Evolutionary conservation across 345 rosid genomes (phyloP), one percentile per base, ranked within the genome.

Genomic region (Pistacia integerrima): DNA sequence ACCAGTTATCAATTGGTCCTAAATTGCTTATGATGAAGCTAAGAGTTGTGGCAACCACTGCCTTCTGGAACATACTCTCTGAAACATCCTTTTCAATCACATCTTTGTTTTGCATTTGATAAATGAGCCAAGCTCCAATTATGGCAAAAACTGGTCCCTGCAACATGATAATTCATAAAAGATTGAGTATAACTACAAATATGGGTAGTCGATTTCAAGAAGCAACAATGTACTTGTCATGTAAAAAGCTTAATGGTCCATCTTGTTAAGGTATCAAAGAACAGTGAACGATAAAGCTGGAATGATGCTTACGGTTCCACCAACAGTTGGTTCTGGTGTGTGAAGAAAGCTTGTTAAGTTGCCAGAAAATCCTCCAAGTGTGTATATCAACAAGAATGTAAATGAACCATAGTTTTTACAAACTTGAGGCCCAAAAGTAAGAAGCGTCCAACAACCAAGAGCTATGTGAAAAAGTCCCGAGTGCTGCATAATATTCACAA

Each of bases 101-200:
- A 72, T 78, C 92, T 75, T 85, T 91, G 87, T 88, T 89, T 75
- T 90, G 97, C 66, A 35, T 38, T 70, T 93, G 95, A 76, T 88
- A 89, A 1, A 89, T 85, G 4, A 93, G 91, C 97, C 98, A 93
- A 46, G 98, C 97, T 78, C 98, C 97, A 61, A 94, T 91, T 75
- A 94, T 67, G 5, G 92, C 90, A 79, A 92, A 94, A 66, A 88
- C 82, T 49, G 98, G 97, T 69, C 93, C 97, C 98, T 92, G 85
- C 70, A 85, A 69, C 17, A 41, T 41, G 46, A 41, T 5, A 41
- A 41, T 41, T 41, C 25, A 76, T 2, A 13, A 48, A 44, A 61
- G 75, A 41, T 41, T 41, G 46, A 5, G 8, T 7, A 41, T 41
- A 41, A 41, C 6, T 41, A 41, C 46, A 6, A 41, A 41, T 6